phyloP scores from a whole-genome alignment of 129 eudicot species.

The Ambrosia artemisiifolia region DNA sequence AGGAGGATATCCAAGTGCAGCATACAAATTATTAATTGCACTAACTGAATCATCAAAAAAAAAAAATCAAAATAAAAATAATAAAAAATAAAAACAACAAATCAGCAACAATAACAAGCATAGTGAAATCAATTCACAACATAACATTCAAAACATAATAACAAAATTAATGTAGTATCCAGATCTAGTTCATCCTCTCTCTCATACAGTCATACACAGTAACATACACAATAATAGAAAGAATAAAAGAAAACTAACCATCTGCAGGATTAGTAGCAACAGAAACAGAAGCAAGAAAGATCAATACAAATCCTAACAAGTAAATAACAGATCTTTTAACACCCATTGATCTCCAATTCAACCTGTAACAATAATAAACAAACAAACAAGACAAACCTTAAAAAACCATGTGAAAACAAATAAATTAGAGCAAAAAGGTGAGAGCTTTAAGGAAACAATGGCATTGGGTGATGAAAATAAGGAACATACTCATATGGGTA shows the following conservation, averaged over 20 bases:
- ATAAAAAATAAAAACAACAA: not conserved
- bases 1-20: conserved; percentile 65
- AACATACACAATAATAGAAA: not conserved
- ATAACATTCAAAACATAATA: not conserved
- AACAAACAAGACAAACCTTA: not conserved
- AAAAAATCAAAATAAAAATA: not conserved
- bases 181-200: conserved; percentile 30
- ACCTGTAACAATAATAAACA: conserved; percentile 23
- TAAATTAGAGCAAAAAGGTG: not conserved
- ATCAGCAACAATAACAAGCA: not conserved
- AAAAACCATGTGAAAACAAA: not conserved
- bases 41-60: conserved; percentile 54
- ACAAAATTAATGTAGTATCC: not conserved
- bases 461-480: conserved; percentile 23
- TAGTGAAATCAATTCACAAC: not conserved
- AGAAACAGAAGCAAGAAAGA: conserved; percentile 35
- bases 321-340: conserved; percentile 51
- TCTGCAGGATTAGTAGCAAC: conserved; percentile 68
- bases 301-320: conserved; percentile 35
- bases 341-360: conserved; percentile 56
- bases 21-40: conserved; percentile 73
- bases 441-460: conserved; percentile 2
- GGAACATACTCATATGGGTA: conserved; percentile 25
- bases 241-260: conserved; percentile 45
- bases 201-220: conserved; percentile 13